phyloP scores from a whole-genome alignment of 2,329 filamentous ascomycete genomes.

The Raffaelea ambrosiae region DNA sequence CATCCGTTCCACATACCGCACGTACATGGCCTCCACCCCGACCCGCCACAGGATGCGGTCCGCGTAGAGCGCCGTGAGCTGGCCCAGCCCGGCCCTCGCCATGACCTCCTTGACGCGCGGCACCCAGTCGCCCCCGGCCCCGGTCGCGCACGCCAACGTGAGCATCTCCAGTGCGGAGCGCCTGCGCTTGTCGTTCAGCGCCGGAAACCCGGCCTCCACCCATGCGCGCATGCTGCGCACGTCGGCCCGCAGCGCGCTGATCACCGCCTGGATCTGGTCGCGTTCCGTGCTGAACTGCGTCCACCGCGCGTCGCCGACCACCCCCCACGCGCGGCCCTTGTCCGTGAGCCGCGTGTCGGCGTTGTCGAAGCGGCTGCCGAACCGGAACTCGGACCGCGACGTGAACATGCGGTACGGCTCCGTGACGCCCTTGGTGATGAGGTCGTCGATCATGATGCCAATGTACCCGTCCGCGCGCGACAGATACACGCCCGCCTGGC shows the following conservation, averaged over 20 bases:
- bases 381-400: slow-evolving; percentile 86
- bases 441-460: slow-evolving; percentile 96
- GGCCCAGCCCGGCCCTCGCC: slow-evolving; percentile 28
- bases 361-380: slow-evolving; percentile 88
- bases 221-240: slow-evolving; percentile 8
- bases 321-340: slow-evolving; percentile 66
- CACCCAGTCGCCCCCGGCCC: slow-evolving; percentile 37
- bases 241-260: slow-evolving; percentile 37
- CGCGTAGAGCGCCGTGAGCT: slow-evolving; percentile 37
- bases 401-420: slow-evolving; percentile 99
- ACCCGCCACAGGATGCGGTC: slow-evolving; percentile 59
- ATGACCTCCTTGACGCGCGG: slow-evolving; percentile 30
- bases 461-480: slow-evolving; percentile 88
- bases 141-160: too few relatives aligned
- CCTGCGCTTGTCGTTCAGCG: slow-evolving; percentile 30
- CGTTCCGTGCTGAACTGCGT: slow-evolving; percentile 55
- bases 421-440: slow-evolving; percentile 91
- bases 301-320: slow-evolving; percentile 78
- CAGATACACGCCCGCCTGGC: slow-evolving; percentile 57
- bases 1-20: slow-evolving; percentile 73
- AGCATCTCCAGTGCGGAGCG: slow-evolving; percentile 75
- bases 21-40: slow-evolving; percentile 75
- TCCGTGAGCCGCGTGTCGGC: slow-evolving; percentile 80
- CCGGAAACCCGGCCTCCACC: slow-evolving; percentile 24
- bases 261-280: slow-evolving; percentile 59